Percentiles rank a stretch among this genome's conserved stretches.
phyloP scores from a whole-genome alignment of 2,329 filamentous ascomycete genomes.

The Fusarium nanum region DNA sequence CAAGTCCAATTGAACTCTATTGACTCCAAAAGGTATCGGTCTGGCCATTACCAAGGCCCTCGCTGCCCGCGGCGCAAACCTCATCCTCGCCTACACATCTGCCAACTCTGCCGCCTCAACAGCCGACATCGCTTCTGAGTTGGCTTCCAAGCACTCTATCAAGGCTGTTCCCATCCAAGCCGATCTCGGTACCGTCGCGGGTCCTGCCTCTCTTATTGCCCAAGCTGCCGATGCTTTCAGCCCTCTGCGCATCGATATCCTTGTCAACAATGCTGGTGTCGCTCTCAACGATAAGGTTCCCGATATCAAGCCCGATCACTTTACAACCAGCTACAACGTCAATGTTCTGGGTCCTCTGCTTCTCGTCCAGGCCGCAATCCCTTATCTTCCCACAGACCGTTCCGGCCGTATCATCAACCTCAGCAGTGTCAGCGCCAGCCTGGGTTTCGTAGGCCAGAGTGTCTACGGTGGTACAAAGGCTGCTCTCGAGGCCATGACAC shows the following conservation, averaged over 20 bases:
- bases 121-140: conserved; percentile 38
- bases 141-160: conserved; percentile 64
- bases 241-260: conserved; percentile 64
- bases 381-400: conserved; percentile 77
- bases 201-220: conserved; percentile 41
- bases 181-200: conserved; percentile 52
- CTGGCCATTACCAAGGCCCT: conserved; percentile 42
- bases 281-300: conserved; percentile 71
- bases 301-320: conserved; percentile 72
- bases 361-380: conserved; percentile 76
- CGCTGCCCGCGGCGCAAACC: conserved; percentile 45
- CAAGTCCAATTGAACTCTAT: not conserved
- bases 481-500: conserved; percentile 66
- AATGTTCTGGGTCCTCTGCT: conserved; percentile 85
- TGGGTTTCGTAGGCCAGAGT: conserved; percentile 62
- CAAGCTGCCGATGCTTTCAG: conserved; percentile 42
- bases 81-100: conserved; percentile 44
- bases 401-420: conserved; percentile 67
- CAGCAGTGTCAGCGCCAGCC: conserved; percentile 60
- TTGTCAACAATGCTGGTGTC: conserved; percentile 85
- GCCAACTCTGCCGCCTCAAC: conserved; percentile 36
- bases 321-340: conserved; percentile 76
- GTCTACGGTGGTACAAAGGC: conserved; percentile 67
- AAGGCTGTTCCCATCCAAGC: conserved; percentile 72
- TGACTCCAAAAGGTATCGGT: conserved; percentile 40